Percentiles rank a stretch among this genome's conserved stretches.
Evolutionary conservation across 75 land plant species (phyloP).

Genomic region (Azolla pinnata): DNA sequence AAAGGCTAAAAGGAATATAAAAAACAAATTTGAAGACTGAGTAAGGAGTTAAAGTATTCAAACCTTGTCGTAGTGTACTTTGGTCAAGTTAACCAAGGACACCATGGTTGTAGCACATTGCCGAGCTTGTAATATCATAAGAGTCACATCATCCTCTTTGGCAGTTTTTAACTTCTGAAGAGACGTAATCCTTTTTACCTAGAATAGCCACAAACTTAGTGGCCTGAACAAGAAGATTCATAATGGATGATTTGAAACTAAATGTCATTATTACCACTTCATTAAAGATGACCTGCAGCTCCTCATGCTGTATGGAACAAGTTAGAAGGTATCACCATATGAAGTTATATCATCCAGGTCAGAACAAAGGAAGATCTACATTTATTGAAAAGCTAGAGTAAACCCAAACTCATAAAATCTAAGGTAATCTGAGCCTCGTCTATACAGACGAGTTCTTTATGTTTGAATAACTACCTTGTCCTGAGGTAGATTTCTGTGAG

Average conservation of each 20-base stretch:
- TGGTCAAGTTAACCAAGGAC: slow-evolving; percentile 57
- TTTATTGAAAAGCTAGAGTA: too few relatives aligned
- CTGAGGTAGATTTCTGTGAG: too few relatives aligned
- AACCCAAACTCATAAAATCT: too few relatives aligned
- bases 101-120: slow-evolving; percentile 61
- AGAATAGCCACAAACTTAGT: not conserved
- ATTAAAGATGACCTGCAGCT: slow-evolving; percentile 42
- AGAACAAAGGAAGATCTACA: too few relatives aligned
- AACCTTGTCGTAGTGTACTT: slow-evolving; percentile 65
- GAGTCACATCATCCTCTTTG: slow-evolving; percentile 23
- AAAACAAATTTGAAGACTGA: too few relatives aligned
- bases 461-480: too few relatives aligned
- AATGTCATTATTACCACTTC: slow-evolving; percentile 40
- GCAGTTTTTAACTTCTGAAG: slow-evolving; percentile 30
- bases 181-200: slow-evolving; percentile 37
- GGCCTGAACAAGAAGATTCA: slow-evolving; percentile 23
- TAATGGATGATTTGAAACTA: not conserved
- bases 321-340: too few relatives aligned
- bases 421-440: too few relatives aligned
- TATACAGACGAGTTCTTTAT: too few relatives aligned
- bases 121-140: slow-evolving; percentile 25
- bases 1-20: too few relatives aligned
- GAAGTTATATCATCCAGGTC: too few relatives aligned
- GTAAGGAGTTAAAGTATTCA: too few relatives aligned
- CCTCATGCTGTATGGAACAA: slow-evolving; percentile 71